These are phyloP conservation scores for Blastocystis sp. DNA, from an alignment of 352 stramenopile genomes.

Conservation along the genomic window DNA sequence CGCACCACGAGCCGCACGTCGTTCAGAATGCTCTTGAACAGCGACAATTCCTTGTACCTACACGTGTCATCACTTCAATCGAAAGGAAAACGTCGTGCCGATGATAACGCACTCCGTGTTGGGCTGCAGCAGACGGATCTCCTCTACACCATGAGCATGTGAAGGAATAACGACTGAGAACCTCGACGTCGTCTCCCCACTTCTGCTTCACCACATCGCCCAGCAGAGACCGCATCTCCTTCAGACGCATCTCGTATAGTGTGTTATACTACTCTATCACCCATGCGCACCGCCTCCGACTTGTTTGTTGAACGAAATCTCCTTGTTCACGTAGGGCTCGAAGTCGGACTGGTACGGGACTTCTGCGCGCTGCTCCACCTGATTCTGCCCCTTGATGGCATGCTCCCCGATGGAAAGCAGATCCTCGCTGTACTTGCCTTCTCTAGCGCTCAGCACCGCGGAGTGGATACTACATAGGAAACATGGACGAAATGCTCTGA, in stretches of 20 bases:
- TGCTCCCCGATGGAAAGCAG: background rate
- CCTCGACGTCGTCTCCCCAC: conserved; percentile 4
- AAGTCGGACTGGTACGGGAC: conserved; percentile 7
- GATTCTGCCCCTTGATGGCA: conserved; percentile 53
- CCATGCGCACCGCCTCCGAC: background rate
- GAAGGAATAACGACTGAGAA: background rate
- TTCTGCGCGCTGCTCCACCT: conserved; percentile 5
- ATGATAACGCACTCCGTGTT: conserved; percentile 60
- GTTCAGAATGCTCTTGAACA: conserved; percentile 67
- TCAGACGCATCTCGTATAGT: conserved; percentile 35
- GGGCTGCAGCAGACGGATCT: conserved; percentile 30
- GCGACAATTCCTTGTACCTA: conserved; percentile 65
- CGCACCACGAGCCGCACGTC: background rate
- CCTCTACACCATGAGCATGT: background rate
- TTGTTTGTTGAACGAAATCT: conserved; percentile 47
- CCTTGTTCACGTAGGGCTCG: conserved; percentile 4
- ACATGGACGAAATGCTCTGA: background rate
- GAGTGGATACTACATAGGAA: background rate
- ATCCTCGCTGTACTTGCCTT: conserved; percentile 49
- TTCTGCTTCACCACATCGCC: conserved; percentile 1
- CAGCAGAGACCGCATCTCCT: conserved; percentile 31
- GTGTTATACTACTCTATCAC: conserved; percentile 34
- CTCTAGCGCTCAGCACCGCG: background rate
- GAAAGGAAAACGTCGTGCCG: conserved; percentile 28
- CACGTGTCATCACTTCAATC: background rate